Conservation (phyloP, 768 basidiomycete genomes). For the Sutorius australiensis region DNA sequence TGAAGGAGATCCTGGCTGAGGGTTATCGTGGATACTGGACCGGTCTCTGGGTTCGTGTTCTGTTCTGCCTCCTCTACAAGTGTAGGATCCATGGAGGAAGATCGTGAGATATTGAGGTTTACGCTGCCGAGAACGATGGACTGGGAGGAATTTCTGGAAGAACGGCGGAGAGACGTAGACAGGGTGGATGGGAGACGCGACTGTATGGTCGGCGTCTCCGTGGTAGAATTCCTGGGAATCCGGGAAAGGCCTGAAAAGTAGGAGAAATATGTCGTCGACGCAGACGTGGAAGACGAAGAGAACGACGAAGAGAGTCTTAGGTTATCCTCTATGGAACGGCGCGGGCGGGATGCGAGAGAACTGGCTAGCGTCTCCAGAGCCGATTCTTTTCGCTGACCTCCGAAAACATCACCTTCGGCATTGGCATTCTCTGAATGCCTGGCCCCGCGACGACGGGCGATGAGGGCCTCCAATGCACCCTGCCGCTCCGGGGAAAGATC, state of each 20-base stretch:
- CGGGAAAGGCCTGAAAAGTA: constrained; percentile 13
- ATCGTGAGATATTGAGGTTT: constrained; percentile 22
- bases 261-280: constrained; percentile 18
- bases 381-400: constrained; percentile 14
- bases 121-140: constrained; percentile 27
- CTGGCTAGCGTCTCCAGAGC: constrained; percentile 19
- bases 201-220: constrained; percentile 18
- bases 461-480: constrained; percentile 38
- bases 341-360: constrained; percentile 24
- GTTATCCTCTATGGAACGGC: constrained; percentile 13
- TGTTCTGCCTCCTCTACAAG: constrained; percentile 13
- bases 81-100: constrained; percentile 16
- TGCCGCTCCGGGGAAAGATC: constrained; percentile 24
- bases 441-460: constrained; percentile 21
- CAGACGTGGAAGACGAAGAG: constrained; percentile 15
- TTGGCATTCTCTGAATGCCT: constrained; percentile 7
- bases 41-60: constrained; percentile 5
- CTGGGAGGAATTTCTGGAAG: constrained; percentile 21
- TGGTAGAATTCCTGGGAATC: neutral
- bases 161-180: constrained; percentile 22
- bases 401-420: constrained; percentile 24
- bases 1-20: constrained; percentile 29
- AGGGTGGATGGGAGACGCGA: constrained; percentile 12
- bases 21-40: constrained; percentile 14
- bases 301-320: constrained; percentile 15